phyloP scores from a whole-genome alignment of 1,284 basidiomycete species.

The Sphaerobolus stellatus region DNA sequence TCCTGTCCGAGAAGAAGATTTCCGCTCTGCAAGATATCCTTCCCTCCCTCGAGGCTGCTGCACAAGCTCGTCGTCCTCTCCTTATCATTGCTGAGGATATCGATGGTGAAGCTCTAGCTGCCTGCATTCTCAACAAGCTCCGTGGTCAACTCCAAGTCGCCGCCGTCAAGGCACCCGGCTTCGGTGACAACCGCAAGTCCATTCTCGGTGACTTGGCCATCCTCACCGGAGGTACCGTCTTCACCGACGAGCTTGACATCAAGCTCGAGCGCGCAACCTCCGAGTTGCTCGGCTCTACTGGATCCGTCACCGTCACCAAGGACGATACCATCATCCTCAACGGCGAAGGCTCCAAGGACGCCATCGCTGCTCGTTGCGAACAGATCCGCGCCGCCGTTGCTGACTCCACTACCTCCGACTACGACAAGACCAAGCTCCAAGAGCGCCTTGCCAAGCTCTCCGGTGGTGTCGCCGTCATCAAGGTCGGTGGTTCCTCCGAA shows the following conservation, averaged over 20 bases:
- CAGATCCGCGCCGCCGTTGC: constrained; percentile 87
- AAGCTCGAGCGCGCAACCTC: constrained; percentile 91
- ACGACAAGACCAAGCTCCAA: constrained; percentile 94
- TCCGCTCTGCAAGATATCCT: constrained; percentile 94
- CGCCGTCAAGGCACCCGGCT: constrained; percentile 96
- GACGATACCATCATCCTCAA: constrained; percentile 98
- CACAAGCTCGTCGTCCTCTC: constrained; percentile 87
- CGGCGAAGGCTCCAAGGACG: constrained; percentile 84
- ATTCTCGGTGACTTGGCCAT: constrained; percentile 97
- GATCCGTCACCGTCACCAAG: constrained; percentile 94
- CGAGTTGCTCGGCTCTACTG: constrained; percentile 90
- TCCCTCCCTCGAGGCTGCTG: constrained; percentile 90
- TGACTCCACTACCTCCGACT: constrained; percentile 88
- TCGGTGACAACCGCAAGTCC: constrained; percentile 98
- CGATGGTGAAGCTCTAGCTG: constrained; percentile 96
- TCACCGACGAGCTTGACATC: constrained; percentile 97
- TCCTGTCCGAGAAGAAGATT: constrained; percentile 98
- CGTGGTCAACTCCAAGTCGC: constrained; percentile 92
- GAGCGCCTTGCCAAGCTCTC: constrained; percentile 95
- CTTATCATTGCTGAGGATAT: constrained; percentile 97
- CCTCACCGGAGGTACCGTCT: constrained; percentile 95
- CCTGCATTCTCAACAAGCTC: constrained; percentile 98
- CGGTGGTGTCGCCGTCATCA: constrained; percentile 98
- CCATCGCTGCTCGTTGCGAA: constrained; percentile 89
- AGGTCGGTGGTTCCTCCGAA: constrained; percentile 91